Percentiles rank a stretch among this genome's conserved stretches.
phyloP scores from a whole-genome alignment of 108 stramenopile species.

The Hondaea fermentalgiana region DNA sequence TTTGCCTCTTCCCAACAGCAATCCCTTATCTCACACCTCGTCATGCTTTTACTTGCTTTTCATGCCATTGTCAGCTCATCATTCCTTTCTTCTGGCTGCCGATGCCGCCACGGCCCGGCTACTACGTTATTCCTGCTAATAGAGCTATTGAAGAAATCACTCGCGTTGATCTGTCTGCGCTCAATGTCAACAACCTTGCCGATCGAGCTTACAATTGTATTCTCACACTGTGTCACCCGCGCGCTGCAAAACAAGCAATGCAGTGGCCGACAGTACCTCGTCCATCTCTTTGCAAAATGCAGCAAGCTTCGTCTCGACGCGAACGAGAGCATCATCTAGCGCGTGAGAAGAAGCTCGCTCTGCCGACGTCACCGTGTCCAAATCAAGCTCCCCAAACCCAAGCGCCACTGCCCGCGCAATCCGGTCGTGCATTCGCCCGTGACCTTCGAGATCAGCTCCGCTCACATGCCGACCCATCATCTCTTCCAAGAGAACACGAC shows the following conservation, averaged over 20 bases:
- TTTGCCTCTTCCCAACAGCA: no score
- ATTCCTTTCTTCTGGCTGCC: no score
- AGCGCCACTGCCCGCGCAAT: not conserved
- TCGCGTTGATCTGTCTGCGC: no score
- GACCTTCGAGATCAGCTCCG: no score
- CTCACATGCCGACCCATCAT: not conserved
- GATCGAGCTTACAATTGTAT: no score
- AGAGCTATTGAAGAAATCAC: no score
- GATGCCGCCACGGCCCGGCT: no score
- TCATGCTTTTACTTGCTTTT: no score
- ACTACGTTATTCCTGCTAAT: no score
- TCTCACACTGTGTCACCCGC: not conserved
- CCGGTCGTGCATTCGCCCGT: not conserved
- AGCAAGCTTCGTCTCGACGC: not conserved
- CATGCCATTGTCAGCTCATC: no score
- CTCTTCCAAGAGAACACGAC: not conserved
- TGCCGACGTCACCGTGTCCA: not conserved
- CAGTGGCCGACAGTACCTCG: not conserved
- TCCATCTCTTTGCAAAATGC: not conserved
- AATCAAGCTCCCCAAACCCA: not conserved
- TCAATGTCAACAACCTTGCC: no score
- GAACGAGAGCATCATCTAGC: not conserved
- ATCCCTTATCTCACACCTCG: no score
- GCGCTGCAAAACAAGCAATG: not conserved
- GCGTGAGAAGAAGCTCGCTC: not conserved